These are phyloP conservation scores for Zygnema circumcarinatum DNA, from an alignment of 139 green algal genomes.

Conservation along the genomic window DNA sequence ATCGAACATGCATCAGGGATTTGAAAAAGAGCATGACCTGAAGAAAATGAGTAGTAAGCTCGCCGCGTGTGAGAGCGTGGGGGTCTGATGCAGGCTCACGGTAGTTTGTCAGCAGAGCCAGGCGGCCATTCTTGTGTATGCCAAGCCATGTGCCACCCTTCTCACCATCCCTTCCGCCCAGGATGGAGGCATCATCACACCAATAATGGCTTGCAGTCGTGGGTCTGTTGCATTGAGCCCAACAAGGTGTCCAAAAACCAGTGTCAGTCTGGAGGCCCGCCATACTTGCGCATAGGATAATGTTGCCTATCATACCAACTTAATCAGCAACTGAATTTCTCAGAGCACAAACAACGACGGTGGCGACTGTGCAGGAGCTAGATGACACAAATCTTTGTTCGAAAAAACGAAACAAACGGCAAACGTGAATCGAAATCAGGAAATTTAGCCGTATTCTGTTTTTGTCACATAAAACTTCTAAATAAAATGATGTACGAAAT, in stretches of 20 bases:
- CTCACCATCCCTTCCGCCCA: slow-evolving; percentile 70
- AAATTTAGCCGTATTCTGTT: too few species aligned
- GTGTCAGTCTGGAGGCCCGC: not conserved
- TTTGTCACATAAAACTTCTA: too few species aligned
- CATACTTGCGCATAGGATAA: not conserved
- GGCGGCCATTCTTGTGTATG: slow-evolving; percentile 64
- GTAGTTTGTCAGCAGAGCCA: slow-evolving; percentile 76
- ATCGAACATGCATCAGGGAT: too few species aligned
- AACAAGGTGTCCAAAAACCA: not conserved
- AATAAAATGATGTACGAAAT: too few species aligned
- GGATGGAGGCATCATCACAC: slow-evolving; percentile 61
- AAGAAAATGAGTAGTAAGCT: slow-evolving; percentile 68
- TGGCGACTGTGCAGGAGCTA: too few species aligned
- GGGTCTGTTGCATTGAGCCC: slow-evolving; percentile 62
- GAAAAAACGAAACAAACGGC: too few species aligned
- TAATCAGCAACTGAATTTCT: too few species aligned
- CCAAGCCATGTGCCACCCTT: slow-evolving; percentile 76
- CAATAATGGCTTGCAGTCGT: slow-evolving; percentile 68
- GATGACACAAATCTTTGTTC: too few species aligned
- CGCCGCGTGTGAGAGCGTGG: slow-evolving; percentile 63
- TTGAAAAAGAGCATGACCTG: slow-evolving; percentile 24
- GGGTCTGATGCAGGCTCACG: slow-evolving; percentile 46
- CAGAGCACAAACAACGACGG: too few species aligned
- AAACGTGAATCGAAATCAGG: too few species aligned
- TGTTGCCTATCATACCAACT: not conserved